phyloP scores from a whole-genome alignment of 345 rosid genomes.

The Abelmoschus esculentus region DNA sequence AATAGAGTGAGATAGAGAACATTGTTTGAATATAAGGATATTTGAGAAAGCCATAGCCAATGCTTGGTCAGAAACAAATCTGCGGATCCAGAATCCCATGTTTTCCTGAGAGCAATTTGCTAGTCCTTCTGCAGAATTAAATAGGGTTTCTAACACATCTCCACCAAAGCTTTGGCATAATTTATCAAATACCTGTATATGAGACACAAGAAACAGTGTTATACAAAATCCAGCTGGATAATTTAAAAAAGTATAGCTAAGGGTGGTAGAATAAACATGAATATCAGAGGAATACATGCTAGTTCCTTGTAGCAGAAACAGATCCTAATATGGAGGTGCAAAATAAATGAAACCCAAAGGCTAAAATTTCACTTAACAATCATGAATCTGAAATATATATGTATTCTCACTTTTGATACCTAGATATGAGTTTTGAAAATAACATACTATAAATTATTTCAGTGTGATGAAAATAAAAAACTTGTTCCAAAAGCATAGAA shows the following conservation, averaged over 20 bases:
- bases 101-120: slow-evolving; percentile 58
- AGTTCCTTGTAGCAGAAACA: background rate
- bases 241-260: background rate
- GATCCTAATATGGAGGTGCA: background rate
- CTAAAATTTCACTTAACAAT: background rate
- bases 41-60: slow-evolving; percentile 73
- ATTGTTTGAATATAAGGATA: slow-evolving; percentile 45
- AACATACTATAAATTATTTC: background rate
- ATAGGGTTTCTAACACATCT: slow-evolving; percentile 77
- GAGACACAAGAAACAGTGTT: background rate
- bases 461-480: too few species aligned
- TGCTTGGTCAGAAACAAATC: slow-evolving; percentile 64
- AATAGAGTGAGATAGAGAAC: slow-evolving; percentile 11
- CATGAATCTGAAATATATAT: background rate
- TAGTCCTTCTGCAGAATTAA: slow-evolving; percentile 69
- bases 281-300: background rate
- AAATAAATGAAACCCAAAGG: background rate
- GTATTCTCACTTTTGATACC: background rate
- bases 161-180: slow-evolving; percentile 92
- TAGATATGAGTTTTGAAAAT: background rate
- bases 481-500: too few species aligned
- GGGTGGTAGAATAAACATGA: background rate
- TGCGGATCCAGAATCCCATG: slow-evolving; percentile 35
- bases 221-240: background rate
- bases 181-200: slow-evolving; percentile 75